Evolutionary conservation across 768 basidiomycete genomes (phyloP).

Genomic region (Fomitopsis pulvina): DNA sequence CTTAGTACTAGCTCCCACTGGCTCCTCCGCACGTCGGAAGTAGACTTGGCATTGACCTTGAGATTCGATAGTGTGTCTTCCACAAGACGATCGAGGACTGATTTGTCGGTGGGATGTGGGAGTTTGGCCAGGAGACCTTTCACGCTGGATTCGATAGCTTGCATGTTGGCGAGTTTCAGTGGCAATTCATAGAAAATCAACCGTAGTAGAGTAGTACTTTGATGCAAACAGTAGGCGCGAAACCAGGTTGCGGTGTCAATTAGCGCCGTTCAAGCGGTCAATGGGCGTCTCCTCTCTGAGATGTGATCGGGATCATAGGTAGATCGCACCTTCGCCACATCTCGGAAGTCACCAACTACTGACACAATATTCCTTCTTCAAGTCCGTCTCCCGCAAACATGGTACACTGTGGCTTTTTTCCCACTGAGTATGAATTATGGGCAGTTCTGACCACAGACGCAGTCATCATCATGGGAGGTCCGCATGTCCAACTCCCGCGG

Average conservation of each 20-base stretch:
- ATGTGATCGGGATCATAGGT: not conserved
- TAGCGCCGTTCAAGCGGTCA: too few relatives aligned
- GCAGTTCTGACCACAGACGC: not conserved
- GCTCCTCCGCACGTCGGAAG: slow-evolving; percentile 55
- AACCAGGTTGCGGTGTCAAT: too few relatives aligned
- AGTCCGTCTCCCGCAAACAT: not conserved
- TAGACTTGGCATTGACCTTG: slow-evolving; percentile 33
- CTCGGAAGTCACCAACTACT: not conserved
- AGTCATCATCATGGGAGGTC: slow-evolving; percentile 62
- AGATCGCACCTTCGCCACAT: not conserved
- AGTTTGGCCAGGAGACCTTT: slow-evolving; percentile 45
- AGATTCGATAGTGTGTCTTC: slow-evolving; percentile 33
- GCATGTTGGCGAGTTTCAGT: slow-evolving; percentile 31
- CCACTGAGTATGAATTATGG: not conserved
- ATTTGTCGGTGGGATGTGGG: slow-evolving; percentile 43
- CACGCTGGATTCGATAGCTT: slow-evolving; percentile 45
- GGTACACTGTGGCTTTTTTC: not conserved
- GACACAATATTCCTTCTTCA: not conserved
- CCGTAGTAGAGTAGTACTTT: too few relatives aligned
- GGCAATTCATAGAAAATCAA: too few relatives aligned
- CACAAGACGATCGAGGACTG: slow-evolving; percentile 44
- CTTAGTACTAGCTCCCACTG: slow-evolving; percentile 73
- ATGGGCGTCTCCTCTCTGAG: not conserved
- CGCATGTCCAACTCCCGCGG: slow-evolving; percentile 74
- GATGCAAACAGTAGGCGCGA: too few relatives aligned